phyloP scores from a whole-genome alignment of 371 early-diverging fungal genomes.

The Lichtheimia ornata region DNA sequence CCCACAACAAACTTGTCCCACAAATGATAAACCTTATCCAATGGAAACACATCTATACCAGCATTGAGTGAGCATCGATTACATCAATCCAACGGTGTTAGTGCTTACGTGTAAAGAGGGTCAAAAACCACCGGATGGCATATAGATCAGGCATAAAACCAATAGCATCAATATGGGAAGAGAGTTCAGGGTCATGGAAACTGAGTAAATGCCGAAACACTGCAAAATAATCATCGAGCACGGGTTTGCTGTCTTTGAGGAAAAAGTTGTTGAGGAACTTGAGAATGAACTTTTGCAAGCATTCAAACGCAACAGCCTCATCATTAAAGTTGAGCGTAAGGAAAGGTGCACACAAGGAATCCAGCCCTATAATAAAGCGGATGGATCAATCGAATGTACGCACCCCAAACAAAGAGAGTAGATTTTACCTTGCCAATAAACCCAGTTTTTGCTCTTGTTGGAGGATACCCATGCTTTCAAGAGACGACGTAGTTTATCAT shows the following conservation, averaged over 20 bases:
- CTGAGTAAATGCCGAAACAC: constrained; percentile 67
- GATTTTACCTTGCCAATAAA: constrained; percentile 85
- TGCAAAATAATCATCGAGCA: constrained; percentile 67
- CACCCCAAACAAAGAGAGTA: background rate
- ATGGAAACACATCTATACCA: constrained; percentile 69
- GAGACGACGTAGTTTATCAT: constrained; percentile 67
- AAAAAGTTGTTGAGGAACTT: constrained; percentile 72
- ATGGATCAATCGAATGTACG: background rate
- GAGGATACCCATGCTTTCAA: constrained; percentile 72
- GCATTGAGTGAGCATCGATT: background rate
- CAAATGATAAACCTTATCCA: constrained; percentile 77
- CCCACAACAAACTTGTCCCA: constrained; percentile 79
- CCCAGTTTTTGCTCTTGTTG: constrained; percentile 52
- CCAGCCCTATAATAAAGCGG: constrained; percentile 56
- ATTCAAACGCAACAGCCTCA: constrained; percentile 72
- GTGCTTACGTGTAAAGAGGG: constrained; percentile 75
- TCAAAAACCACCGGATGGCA: constrained; percentile 86
- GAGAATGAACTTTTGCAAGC: constrained; percentile 66
- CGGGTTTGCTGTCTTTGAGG: constrained; percentile 67
- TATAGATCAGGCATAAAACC: constrained; percentile 75
- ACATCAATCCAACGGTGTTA: no score
- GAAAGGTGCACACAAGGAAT: constrained; percentile 81
- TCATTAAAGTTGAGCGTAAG: constrained; percentile 73
- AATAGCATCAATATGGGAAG: constrained; percentile 63
- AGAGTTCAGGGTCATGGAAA: constrained; percentile 77